Percentiles rank a stretch among this genome's conserved stretches.
These are phyloP conservation scores for Musa balbisiana DNA, from an alignment of 202 grass and related monocot species.

Conservation along the genomic window DNA sequence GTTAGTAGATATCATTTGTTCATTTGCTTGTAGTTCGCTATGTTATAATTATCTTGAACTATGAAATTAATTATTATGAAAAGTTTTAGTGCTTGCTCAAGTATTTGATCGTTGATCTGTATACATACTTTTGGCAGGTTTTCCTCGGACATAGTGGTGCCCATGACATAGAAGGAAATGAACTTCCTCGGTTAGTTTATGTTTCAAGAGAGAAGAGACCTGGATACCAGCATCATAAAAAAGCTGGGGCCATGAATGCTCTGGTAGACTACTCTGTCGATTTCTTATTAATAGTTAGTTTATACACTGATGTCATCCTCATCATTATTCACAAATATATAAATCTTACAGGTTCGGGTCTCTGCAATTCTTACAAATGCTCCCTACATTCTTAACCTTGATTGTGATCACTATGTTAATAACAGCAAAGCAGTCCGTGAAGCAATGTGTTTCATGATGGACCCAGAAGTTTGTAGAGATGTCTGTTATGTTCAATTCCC, in stretches of 20 bases:
- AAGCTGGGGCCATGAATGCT: conserved; percentile 98
- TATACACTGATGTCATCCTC: neutral
- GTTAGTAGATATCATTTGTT: too few species aligned
- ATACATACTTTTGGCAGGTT: conserved; percentile 45
- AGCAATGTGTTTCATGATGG: conserved; percentile 99
- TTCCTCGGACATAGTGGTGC: conserved; percentile 95
- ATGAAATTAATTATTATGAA: too few species aligned
- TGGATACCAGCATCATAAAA: conserved; percentile 94
- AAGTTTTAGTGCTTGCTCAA: neutral
- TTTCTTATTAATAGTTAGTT: conserved; percentile 13
- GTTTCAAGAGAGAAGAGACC: conserved; percentile 99
- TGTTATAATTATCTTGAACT: conserved; percentile 14
- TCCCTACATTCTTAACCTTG: conserved; percentile 95
- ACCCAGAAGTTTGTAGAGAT: conserved; percentile 81
- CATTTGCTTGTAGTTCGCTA: conserved; percentile 21
- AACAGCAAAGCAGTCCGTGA: conserved; percentile 97
- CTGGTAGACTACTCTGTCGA: conserved; percentile 37
- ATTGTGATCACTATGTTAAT: conserved; percentile 98
- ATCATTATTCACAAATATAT: neutral
- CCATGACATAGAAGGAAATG: conserved; percentile 87
- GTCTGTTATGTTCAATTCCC: conserved; percentile 96
- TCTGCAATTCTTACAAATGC: conserved; percentile 97
- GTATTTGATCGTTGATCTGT: neutral
- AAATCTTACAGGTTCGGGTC: conserved; percentile 68
- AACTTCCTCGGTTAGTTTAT: conserved; percentile 95